Percentiles rank a stretch among this genome's conserved stretches.
These are phyloP conservation scores for Cercis canadensis DNA, from an alignment of 306 rosid species.

Conservation along the genomic window DNA sequence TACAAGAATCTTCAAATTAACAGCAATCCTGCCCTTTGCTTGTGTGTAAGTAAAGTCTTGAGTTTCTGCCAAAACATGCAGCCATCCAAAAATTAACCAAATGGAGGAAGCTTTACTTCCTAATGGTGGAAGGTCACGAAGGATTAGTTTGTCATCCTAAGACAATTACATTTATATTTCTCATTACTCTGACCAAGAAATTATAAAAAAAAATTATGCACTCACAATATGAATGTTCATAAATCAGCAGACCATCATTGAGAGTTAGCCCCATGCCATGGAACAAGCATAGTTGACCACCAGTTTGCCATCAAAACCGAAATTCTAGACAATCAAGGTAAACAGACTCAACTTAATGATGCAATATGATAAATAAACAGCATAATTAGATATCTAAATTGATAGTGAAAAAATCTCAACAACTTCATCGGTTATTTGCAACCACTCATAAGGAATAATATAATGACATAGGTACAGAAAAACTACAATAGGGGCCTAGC, in stretches of 20 bases:
- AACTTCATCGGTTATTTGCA: too few relatives aligned
- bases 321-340: conserved; percentile 62
- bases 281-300: conserved; percentile 88
- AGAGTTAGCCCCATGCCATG: conserved; percentile 91
- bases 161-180: neutral
- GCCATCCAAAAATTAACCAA: conserved; percentile 9
- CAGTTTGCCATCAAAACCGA: conserved; percentile 93
- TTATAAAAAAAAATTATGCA: conserved; percentile 12
- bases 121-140: too few relatives aligned
- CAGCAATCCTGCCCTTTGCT: conserved; percentile 2
- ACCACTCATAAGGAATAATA: too few relatives aligned
- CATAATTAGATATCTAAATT: conserved; percentile 4
- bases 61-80: conserved; percentile 21
- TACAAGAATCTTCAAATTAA: conserved; percentile 14
- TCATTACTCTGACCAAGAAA: too few relatives aligned
- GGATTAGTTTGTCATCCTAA: too few relatives aligned
- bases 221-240: conserved; percentile 37
- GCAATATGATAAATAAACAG: conserved; percentile 11
- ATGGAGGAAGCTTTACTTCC: too few relatives aligned
- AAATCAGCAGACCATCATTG: conserved; percentile 34
- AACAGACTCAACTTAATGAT: conserved; percentile 9
- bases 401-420: neutral
- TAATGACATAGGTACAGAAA: too few relatives aligned
- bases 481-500: too few relatives aligned
- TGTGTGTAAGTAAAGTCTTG: conserved; percentile 20